Evolutionary conservation across 257 asterid species (phyloP).

Genomic region (Echium plantagineum): DNA sequence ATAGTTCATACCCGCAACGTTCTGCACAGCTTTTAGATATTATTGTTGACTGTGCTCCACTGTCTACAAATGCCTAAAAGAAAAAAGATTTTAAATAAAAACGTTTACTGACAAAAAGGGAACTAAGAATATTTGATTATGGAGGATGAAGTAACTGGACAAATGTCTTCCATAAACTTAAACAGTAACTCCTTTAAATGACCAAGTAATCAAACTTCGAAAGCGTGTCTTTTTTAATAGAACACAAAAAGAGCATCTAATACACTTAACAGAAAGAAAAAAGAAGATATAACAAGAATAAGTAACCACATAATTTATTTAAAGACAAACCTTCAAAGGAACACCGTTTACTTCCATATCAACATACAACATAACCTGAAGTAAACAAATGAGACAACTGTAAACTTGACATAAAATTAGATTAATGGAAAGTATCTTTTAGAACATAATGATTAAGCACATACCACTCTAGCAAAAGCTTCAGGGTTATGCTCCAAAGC

Average conservation of each 20-base stretch:
- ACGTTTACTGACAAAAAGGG: neutral
- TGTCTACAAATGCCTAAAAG: conserved; percentile 93
- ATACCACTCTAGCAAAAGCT: conserved; percentile 95
- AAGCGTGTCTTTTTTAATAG: neutral
- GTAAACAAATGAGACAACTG: conserved; percentile 7
- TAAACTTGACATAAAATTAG: conserved; percentile 1
- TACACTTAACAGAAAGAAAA: neutral
- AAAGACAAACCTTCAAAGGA: conserved; percentile 61
- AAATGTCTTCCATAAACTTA: neutral
- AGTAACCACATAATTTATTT: conserved; percentile 5
- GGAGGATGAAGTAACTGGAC: neutral
- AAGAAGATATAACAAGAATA: conserved; percentile 7
- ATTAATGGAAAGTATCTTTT: neutral
- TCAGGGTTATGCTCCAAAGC: conserved; percentile 97
- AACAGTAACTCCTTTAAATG: neutral
- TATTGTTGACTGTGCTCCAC: conserved; percentile 99
- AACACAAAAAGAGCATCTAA: neutral
- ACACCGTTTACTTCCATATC: conserved; percentile 99
- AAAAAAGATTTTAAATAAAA: no score
- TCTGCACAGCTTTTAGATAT: conserved; percentile 98
- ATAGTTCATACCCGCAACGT: conserved; percentile 63
- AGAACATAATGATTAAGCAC: conserved; percentile 7
- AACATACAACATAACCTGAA: conserved; percentile 92
- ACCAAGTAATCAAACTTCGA: neutral
- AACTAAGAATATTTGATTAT: neutral